A percentile compares a stretch with the other conserved stretches of the same genome.
These are phyloP conservation scores for Vigna hirtella DNA, from an alignment of 306 rosid species.

Conservation along the genomic window DNA sequence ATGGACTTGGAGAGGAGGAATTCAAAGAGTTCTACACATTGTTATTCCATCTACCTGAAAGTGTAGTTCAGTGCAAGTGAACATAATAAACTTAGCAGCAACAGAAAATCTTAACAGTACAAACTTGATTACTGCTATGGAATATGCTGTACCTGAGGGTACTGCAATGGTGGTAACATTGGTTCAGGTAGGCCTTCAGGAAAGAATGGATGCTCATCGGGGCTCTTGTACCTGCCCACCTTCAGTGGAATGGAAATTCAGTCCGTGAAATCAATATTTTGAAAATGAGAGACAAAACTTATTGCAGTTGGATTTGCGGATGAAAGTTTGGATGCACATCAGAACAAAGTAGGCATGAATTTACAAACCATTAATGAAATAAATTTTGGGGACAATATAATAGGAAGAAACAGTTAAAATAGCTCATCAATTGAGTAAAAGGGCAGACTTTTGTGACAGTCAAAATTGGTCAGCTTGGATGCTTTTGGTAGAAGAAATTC, in stretches of 20 bases:
- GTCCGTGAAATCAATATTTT: slow-evolving; percentile 15
- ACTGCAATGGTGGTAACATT: slow-evolving; percentile 79
- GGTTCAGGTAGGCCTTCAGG: slow-evolving; percentile 76
- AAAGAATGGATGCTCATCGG: slow-evolving; percentile 95
- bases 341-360: no score
- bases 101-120: slow-evolving; percentile 20
- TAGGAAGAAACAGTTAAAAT: no score
- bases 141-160: slow-evolving; percentile 71
- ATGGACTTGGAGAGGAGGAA: slow-evolving; percentile 3
- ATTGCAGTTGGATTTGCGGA: no score
- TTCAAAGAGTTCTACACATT: neutral
- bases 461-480: no score
- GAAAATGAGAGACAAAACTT: no score
- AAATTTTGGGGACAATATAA: no score
- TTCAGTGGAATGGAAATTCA: slow-evolving; percentile 45
- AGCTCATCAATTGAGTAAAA: no score
- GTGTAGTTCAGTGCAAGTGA: neutral
- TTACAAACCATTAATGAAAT: no score
- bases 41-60: neutral
- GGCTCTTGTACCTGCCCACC: slow-evolving; percentile 94
- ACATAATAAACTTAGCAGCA: neutral
- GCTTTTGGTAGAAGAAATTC: no score
- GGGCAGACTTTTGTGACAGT: no score
- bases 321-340: no score
- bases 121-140: slow-evolving; percentile 22